Evolutionary conservation across 78 protist species (phyloP), one percentile per base, ranked within the genome.

Genomic region (Dictyostelium purpureum): DNA sequence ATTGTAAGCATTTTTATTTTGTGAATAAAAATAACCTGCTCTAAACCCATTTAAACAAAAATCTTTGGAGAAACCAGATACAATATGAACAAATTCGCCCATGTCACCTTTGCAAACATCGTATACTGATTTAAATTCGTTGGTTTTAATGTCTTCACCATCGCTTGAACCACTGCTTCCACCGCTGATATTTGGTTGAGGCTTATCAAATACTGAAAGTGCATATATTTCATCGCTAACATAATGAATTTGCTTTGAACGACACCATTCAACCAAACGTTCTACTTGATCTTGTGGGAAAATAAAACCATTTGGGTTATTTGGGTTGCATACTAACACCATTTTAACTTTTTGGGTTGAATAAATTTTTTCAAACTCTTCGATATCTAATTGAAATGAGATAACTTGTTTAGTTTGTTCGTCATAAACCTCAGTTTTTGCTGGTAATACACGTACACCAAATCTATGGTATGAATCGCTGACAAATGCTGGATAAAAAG

Each of bases 1-100:
- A 6, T 24, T 51, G 9, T 18, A 35, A 6, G n/a, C 47, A 0
- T 35, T 19, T 18, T 31, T 14, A 75, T 77, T 88, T 33, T 88
- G 94, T 28, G 94, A 54, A 79, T 70, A 70, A 21, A 77, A 19
- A 56, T 78, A 77, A 33, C 95, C 95, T 2, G 75, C 52, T 61
- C 95, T 85, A 40, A 63, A 77, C 0, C 95, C 95, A 75, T 77
- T 77, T 24, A 90, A 42, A 82, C 95, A 74, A 56, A 90, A 90
- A 54, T 90, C 95, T 49, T 90, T 90, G 5, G 83, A 70, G 43
- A 90, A 90, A 24, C 95, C 95, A 59, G 76, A 78, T 6, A 90
- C 42, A 1, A 90, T 38, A 28, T 90, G 95, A 26, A 90, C 54
- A 40, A 49, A 12, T 35, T 90, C 65, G 7, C 95, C 95, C 1